These are phyloP conservation scores for Garcileccinum viscosum DNA, from an alignment of 1,284 basidiomycete genomes.

Conservation along the genomic window DNA sequence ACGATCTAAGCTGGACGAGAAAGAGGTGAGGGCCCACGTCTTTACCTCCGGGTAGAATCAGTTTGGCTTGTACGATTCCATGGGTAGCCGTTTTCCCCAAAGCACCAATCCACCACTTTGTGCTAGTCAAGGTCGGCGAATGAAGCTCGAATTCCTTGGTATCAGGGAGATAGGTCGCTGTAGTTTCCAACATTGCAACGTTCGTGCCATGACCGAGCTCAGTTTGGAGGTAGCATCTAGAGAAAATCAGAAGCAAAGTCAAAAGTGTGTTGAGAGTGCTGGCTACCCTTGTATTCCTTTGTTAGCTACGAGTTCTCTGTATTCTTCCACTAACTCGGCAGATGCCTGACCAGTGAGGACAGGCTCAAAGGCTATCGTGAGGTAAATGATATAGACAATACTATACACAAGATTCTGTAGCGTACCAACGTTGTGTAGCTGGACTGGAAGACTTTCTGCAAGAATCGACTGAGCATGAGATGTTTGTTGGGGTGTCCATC, in stretches of 20 bases:
- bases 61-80: conserved; percentile 78
- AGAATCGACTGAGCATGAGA: conserved; percentile 50
- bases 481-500: conserved; percentile 58
- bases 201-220: conserved; percentile 82
- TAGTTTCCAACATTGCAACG: conserved; percentile 75
- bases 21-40: conserved; percentile 81
- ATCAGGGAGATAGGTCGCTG: conserved; percentile 75
- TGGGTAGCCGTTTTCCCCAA: conserved; percentile 79
- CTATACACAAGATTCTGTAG: conserved; percentile 3
- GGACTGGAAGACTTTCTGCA: conserved; percentile 60
- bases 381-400: background rate
- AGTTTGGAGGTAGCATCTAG: conserved; percentile 72
- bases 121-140: conserved; percentile 77
- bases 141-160: conserved; percentile 77
- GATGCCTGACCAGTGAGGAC: conserved; percentile 69
- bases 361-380: conserved; percentile 64
- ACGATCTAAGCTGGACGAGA: conserved; percentile 69
- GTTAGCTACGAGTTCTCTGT: conserved; percentile 52
- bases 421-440: conserved; percentile 65
- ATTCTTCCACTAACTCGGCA: conserved; percentile 54
- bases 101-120: conserved; percentile 86
- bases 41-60: conserved; percentile 69
- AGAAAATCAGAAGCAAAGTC: background rate
- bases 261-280: background rate
- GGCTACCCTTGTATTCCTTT: conserved; percentile 65